Evolutionary conservation across 345 rosid genomes (phyloP).

Genomic region (Eutrema yunnanense): DNA sequence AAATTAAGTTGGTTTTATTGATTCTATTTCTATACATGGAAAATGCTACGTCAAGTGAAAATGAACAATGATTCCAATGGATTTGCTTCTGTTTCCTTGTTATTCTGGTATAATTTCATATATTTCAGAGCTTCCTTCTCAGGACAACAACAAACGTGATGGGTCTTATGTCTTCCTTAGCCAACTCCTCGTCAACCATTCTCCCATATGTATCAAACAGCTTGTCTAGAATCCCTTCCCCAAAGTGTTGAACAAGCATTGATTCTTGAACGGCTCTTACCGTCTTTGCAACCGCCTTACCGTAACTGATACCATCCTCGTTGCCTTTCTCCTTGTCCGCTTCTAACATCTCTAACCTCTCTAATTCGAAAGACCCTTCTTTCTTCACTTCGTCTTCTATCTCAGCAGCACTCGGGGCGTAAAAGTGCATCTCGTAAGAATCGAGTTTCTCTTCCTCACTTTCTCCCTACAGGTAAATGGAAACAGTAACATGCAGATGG

Average conservation of each 20-base stretch:
- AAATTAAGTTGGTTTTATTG: too few species aligned
- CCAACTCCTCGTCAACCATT: slow-evolving; percentile 57
- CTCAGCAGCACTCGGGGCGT: slow-evolving; percentile 64
- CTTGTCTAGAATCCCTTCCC: slow-evolving; percentile 51
- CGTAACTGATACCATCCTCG: slow-evolving; percentile 41
- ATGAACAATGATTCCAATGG: neutral
- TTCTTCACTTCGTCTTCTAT: slow-evolving; percentile 51
- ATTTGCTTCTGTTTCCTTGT: neutral
- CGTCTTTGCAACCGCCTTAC: slow-evolving; percentile 53
- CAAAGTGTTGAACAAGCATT: slow-evolving; percentile 64
- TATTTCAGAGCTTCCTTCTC: slow-evolving; percentile 41
- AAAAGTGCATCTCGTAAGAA: slow-evolving; percentile 68
- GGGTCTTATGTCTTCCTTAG: slow-evolving; percentile 53
- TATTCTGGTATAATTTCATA: neutral
- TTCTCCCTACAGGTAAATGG: slow-evolving; percentile 41
- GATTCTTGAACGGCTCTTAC: slow-evolving; percentile 89
- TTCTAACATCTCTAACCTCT: slow-evolving; percentile 50
- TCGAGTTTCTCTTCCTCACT: slow-evolving; percentile 63
- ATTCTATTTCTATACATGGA: neutral
- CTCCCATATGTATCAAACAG: slow-evolving; percentile 54
- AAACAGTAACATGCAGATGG: neutral
- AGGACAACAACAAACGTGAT: slow-evolving; percentile 57
- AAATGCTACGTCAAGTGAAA: neutral
- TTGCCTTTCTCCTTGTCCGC: slow-evolving; percentile 21
- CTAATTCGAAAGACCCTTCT: slow-evolving; percentile 55